Evolutionary conservation across 371 early-diverging fungal species (phyloP).

Genomic region (Chytridiales sp.): DNA sequence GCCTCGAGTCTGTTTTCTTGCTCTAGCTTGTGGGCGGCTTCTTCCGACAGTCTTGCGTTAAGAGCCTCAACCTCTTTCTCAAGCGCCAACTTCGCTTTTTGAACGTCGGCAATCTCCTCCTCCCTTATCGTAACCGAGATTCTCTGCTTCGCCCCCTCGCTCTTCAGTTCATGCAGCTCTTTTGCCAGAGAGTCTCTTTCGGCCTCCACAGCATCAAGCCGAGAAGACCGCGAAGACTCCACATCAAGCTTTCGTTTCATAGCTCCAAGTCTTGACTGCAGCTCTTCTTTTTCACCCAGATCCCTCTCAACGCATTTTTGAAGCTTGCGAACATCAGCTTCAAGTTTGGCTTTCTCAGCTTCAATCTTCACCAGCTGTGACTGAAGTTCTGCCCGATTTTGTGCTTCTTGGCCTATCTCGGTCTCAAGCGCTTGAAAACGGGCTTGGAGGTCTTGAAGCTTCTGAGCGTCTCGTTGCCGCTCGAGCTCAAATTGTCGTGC

Average conservation of each 20-base stretch:
- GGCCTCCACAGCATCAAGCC: conserved; percentile 8
- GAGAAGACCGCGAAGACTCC: too few relatives aligned
- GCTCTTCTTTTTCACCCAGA: conserved; percentile 23
- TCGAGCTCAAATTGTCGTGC: too few relatives aligned
- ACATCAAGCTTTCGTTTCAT: conserved; percentile 10
- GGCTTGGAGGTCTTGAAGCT: too few relatives aligned
- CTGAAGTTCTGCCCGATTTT: conserved; percentile 28
- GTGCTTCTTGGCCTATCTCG: too few relatives aligned
- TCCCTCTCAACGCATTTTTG: conserved; percentile 17
- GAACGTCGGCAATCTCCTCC: conserved; percentile 15
- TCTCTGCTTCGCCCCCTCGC: conserved; percentile 1
- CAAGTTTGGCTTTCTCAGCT: conserved; percentile 26
- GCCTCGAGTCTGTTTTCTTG: conserved; percentile 12
- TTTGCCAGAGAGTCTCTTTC: conserved; percentile 12
- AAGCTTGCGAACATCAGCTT: conserved; percentile 20
- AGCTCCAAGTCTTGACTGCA: conserved; percentile 22
- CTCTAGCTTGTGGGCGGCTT: neutral
- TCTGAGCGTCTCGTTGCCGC: too few relatives aligned
- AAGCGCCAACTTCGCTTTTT: conserved; percentile 21
- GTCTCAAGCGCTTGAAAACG: too few relatives aligned
- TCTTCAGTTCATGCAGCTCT: conserved; percentile 2
- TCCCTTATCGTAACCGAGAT: conserved; percentile 2
- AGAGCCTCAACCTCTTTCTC: conserved; percentile 30
- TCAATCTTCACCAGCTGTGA: conserved; percentile 10
- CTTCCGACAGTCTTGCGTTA: conserved; percentile 19